Conservation (phyloP, 2,329 filamentous ascomycete species). For the Monilinia laxa region DNA sequence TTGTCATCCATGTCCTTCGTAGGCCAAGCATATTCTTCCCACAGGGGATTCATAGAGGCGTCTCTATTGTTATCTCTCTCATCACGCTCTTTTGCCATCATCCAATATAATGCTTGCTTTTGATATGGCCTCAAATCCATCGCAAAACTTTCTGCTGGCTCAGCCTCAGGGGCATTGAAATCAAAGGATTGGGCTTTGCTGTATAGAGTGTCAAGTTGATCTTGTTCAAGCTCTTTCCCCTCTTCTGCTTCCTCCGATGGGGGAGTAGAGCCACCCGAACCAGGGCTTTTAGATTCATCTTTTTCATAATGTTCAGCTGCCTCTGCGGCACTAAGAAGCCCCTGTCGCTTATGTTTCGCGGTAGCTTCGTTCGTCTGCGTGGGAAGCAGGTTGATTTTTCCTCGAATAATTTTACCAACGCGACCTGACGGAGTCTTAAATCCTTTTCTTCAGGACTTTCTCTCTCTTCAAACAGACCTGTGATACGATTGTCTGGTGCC, state of each 20-base stretch:
- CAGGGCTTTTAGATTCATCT: conserved; percentile 46
- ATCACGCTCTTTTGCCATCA: conserved; percentile 89
- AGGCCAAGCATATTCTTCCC: conserved; percentile 95
- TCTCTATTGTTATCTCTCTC: conserved; percentile 65
- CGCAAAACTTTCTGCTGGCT: conserved; percentile 77
- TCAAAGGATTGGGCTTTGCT: conserved; percentile 97
- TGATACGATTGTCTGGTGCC: conserved; percentile 66
- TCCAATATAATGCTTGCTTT: conserved; percentile 94
- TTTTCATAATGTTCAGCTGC: conserved; percentile 74
- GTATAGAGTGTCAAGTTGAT: conserved; percentile 91
- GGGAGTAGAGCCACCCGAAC: conserved; percentile 46
- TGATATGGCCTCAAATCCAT: conserved; percentile 89
- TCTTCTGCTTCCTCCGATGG: conserved; percentile 67
- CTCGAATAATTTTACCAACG: conserved; percentile 82
- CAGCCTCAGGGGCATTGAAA: conserved; percentile 83
- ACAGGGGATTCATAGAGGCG: conserved; percentile 89
- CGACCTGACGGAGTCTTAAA: conserved; percentile 80
- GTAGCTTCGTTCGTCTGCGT: conserved; percentile 71
- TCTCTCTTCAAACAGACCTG: conserved; percentile 76
- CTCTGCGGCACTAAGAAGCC: conserved; percentile 82
- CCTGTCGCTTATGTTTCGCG: conserved; percentile 77
- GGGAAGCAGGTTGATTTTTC: conserved; percentile 81
- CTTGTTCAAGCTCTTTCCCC: conserved; percentile 87
- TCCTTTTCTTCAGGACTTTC: conserved; percentile 84
- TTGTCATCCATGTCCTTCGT: conserved; percentile 82